These are phyloP conservation scores for Maudiozyma humilis DNA, from an alignment of 1,139 yeast genomes.

Conservation along the genomic window DNA sequence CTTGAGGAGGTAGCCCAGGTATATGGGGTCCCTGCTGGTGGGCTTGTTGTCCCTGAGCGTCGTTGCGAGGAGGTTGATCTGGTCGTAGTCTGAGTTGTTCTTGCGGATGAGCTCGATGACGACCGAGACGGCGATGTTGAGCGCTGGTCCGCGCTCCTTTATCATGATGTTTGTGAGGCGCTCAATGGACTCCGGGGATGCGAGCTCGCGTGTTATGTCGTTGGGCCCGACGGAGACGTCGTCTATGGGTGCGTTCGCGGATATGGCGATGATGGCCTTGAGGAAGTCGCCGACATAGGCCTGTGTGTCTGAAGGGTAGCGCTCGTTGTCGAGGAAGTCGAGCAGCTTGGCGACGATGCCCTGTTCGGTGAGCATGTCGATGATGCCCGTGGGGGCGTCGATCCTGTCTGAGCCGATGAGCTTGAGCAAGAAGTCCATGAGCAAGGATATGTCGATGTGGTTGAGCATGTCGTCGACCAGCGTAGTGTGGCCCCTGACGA, in stretches of 20 bases:
- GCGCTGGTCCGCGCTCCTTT: slow-evolving; percentile 69
- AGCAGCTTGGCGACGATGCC: slow-evolving; percentile 43
- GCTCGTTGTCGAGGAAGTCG: slow-evolving; percentile 41
- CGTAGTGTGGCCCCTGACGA: slow-evolving; percentile 40
- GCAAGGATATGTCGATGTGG: slow-evolving; percentile 49
- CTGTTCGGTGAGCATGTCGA: slow-evolving; percentile 47
- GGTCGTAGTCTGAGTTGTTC: slow-evolving; percentile 92
- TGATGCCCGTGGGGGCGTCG: slow-evolving; percentile 56
- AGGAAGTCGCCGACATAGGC: slow-evolving; percentile 91
- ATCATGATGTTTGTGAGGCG: slow-evolving; percentile 67
- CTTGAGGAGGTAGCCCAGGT: slow-evolving; percentile 34
- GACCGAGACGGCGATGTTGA: slow-evolving; percentile 91
- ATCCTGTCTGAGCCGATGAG: slow-evolving; percentile 57
- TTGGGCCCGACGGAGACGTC: slow-evolving; percentile 94
- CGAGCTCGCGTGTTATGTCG: slow-evolving; percentile 80
- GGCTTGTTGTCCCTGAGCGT: slow-evolving; percentile 85
- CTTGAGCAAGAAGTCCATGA: slow-evolving; percentile 66
- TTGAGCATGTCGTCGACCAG: slow-evolving; percentile 47
- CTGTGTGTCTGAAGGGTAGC: slow-evolving; percentile 53
- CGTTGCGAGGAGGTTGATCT: slow-evolving; percentile 74
- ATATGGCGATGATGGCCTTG: slow-evolving; percentile 85
- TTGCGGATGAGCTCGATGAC: slow-evolving; percentile 91
- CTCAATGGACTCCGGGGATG: slow-evolving; percentile 56
- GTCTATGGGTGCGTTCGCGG: slow-evolving; percentile 60
- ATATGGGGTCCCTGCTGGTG: slow-evolving; percentile 73